Evolutionary conservation across 179 eudicot species (phyloP), one percentile per base, ranked within the genome.

Genomic region (Gypsophila paniculata): DNA sequence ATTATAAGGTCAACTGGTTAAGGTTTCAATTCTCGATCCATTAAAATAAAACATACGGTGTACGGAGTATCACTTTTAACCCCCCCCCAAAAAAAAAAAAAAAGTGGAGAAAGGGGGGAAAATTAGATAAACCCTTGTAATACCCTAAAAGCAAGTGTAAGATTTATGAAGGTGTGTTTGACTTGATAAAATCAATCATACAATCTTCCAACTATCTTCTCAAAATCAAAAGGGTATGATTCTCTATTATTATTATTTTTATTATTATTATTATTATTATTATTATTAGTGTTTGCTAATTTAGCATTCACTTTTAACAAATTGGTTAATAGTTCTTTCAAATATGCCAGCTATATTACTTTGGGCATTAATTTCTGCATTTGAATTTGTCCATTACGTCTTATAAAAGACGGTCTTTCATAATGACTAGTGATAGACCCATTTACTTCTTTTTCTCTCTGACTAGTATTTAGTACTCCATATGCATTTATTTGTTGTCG

Each of bases 81-180:
- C n/a, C n/a, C n/a, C n/a, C n/a, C n/a, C n/a, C n/a, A n/a, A n/a
- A n/a, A n/a, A n/a, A n/a, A n/a, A n/a, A n/a, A n/a, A n/a, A n/a
- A 23, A 34, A 3, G 8, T 2, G 23, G 42, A 13, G 8, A 52
- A 26, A 29, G 13, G 12, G 59, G 13, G 8, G 21, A 17, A 19
- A 65, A 5, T 57, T 9, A 2, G 68, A 64, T 64, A 64, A 64
- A 64, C 68, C 68, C 68, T 64, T 64, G 46, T 42, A 42, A 42
- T 2, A 42, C 46, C 46, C 46, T 42, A 42, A 9, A 29, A 29
- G 34, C 34, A 29, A 14, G n/a, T 29, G 65, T 26, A 61, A 61
- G 65, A 61, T 32, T 38, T 59, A 9, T 53, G 11, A 6, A n/a
- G 58, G 9, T 53, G 23, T n/a, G 9, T 53, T 53, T 59, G 9